Conservation (phyloP, 1,139 yeast species). For the Zygotorulaspora mrakii region DNA sequence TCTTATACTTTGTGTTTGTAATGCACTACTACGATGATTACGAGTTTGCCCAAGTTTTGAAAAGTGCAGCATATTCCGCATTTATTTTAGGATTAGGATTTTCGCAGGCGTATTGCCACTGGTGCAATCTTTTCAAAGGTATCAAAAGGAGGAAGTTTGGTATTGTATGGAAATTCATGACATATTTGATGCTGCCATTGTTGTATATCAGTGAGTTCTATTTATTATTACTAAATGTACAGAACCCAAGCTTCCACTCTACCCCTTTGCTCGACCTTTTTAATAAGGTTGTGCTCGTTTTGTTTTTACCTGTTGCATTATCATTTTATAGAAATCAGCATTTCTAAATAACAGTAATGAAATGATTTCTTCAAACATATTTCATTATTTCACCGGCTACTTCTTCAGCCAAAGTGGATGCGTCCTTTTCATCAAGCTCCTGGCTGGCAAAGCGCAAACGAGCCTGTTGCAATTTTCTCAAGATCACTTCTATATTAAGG, state of each 20-base stretch:
- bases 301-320: slow-evolving; percentile 35
- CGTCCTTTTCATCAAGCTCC: slow-evolving; percentile 16
- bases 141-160: slow-evolving; percentile 42
- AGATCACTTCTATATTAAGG: slow-evolving; percentile 14
- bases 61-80: slow-evolving; percentile 35
- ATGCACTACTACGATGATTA: slow-evolving; percentile 48
- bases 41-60: slow-evolving; percentile 34
- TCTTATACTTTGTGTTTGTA: slow-evolving; percentile 45
- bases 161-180: slow-evolving; percentile 42
- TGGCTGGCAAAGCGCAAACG: slow-evolving; percentile 20
- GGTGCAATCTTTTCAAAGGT: slow-evolving; percentile 34
- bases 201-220: slow-evolving; percentile 49
- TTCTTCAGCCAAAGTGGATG: slow-evolving; percentile 24
- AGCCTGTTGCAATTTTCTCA: slow-evolving; percentile 25
- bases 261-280: slow-evolving; percentile 22
- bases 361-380: slow-evolving; percentile 1
- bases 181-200: slow-evolving; percentile 46
- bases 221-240: slow-evolving; percentile 50
- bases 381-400: slow-evolving; percentile 31
- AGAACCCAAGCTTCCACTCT: slow-evolving; percentile 41
- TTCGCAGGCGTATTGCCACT: slow-evolving; percentile 29
- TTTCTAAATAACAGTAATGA: slow-evolving; percentile 1
- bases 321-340: slow-evolving; percentile 29
- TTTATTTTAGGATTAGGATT: slow-evolving; percentile 32
- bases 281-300: slow-evolving; percentile 29